Percentiles rank a stretch among this genome's conserved stretches.
phyloP scores from a whole-genome alignment of 495 filamentous ascomycete genomes.

The Clavariopsis aquatica region DNA sequence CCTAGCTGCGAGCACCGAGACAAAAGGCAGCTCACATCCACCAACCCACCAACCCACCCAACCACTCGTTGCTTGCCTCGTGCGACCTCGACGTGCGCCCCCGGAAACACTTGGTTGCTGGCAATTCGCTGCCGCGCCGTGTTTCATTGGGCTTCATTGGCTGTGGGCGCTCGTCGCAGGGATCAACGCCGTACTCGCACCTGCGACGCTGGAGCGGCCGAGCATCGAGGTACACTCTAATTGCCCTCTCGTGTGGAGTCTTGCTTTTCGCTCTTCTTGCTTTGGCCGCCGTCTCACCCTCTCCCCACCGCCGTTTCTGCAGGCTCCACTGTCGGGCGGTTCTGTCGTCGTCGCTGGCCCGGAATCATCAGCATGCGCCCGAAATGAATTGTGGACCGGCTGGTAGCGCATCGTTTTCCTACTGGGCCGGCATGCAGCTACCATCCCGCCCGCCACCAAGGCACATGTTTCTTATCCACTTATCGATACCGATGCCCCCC shows the following conservation, averaged over 20 bases:
- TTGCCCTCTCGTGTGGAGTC: background rate
- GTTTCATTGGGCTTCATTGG: background rate
- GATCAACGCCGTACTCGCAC: background rate
- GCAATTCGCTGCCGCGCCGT: background rate
- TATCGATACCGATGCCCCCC: constrained; percentile 33
- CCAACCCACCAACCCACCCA: no score
- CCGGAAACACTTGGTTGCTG: constrained; percentile 10
- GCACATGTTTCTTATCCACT: constrained; percentile 32
- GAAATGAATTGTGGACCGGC: constrained; percentile 33
- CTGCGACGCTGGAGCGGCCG: background rate
- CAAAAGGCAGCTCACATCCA: background rate
- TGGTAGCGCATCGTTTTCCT: background rate
- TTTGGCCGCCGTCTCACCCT: constrained; percentile 19
- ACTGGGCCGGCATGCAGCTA: constrained; percentile 24
- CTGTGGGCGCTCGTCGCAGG: background rate
- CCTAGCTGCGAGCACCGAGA: background rate
- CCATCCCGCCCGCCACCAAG: constrained; percentile 14
- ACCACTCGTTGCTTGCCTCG: background rate
- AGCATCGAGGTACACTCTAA: background rate
- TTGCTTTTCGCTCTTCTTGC: no score
- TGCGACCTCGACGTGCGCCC: background rate
- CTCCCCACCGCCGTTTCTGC: background rate
- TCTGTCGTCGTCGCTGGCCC: constrained; percentile 1
- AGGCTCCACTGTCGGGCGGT: constrained; percentile 2
- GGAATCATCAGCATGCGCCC: constrained; percentile 10